Conservation (phyloP, 768 basidiomycete species). For the Rhodotorula kratochvilovae region DNA sequence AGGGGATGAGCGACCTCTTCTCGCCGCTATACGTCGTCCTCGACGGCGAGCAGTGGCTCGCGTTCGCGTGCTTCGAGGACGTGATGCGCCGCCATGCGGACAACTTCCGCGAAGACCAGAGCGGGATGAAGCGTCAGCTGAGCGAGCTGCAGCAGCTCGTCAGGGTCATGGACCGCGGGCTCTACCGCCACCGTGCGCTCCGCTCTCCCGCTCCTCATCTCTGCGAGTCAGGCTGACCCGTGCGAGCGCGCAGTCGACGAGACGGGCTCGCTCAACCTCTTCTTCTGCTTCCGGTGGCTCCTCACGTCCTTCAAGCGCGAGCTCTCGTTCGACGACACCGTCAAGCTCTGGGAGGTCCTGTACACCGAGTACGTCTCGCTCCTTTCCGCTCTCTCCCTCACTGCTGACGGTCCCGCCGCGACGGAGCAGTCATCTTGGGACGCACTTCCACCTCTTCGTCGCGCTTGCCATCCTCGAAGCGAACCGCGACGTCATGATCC, state of each 20-base stretch:
- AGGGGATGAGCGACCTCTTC: slow-evolving; percentile 96
- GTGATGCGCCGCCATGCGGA: slow-evolving; percentile 93
- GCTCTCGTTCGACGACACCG: slow-evolving; percentile 84
- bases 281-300: slow-evolving; percentile 92
- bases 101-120: slow-evolving; percentile 93
- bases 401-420: neutral
- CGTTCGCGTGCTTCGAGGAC: slow-evolving; percentile 93
- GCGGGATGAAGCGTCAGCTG: slow-evolving; percentile 94
- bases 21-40: slow-evolving; percentile 89
- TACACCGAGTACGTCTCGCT: slow-evolving; percentile 56
- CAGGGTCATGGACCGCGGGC: slow-evolving; percentile 87
- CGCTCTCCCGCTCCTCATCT: slow-evolving; percentile 12
- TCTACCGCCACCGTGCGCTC: slow-evolving; percentile 65
- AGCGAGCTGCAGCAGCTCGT: slow-evolving; percentile 84
- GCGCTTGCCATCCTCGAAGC: slow-evolving; percentile 91
- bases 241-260: slow-evolving; percentile 54
- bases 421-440: slow-evolving; percentile 3
- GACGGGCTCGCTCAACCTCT: slow-evolving; percentile 81
- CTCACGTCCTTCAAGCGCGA: slow-evolving; percentile 62
- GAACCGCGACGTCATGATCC: slow-evolving; percentile 87
- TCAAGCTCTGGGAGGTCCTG: slow-evolving; percentile 82
- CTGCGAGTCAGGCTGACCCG: neutral
- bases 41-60: slow-evolving; percentile 79
- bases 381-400: neutral
- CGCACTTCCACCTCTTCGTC: slow-evolving; percentile 65